Conservation (phyloP, 805 yeast genomes). For the Yarrowia sp. region DNA sequence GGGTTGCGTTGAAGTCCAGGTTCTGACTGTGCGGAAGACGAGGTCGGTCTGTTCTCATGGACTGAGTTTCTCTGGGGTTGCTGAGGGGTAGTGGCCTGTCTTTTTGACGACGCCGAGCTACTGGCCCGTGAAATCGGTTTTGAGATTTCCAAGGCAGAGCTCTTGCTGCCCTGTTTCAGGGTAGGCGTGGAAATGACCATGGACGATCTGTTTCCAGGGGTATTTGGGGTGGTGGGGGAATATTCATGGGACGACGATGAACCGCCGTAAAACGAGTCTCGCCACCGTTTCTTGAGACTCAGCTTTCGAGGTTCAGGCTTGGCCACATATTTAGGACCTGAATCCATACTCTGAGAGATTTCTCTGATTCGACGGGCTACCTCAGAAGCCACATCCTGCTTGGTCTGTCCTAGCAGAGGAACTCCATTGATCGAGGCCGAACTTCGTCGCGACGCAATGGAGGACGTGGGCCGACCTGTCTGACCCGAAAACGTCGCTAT, state of each 20-base stretch:
- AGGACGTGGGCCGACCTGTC: neutral
- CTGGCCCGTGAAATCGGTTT: constrained; percentile 6
- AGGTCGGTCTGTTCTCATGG: neutral
- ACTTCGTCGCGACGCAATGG: neutral
- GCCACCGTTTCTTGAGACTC: constrained; percentile 34
- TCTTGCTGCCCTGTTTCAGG: constrained; percentile 1
- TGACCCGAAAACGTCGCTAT: no score
- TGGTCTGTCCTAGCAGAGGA: constrained; percentile 17
- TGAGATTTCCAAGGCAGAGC: neutral
- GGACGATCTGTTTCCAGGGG: neutral
- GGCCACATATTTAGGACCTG: neutral
- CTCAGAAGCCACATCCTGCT: constrained; percentile 31
- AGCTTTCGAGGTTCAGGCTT: constrained; percentile 23
- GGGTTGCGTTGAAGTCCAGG: neutral
- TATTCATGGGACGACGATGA: neutral
- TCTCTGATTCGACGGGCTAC: constrained; percentile 30
- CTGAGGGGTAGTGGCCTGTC: neutral
- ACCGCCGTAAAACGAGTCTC: constrained; percentile 15
- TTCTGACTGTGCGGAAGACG: neutral
- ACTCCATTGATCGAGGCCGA: constrained; percentile 30
- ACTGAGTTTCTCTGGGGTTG: neutral
- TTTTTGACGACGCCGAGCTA: neutral
- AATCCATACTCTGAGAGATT: constrained; percentile 16
- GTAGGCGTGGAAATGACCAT: neutral
- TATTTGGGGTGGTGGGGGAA: neutral